A percentile compares a stretch with the other conserved stretches of the same genome.
Conservation (phyloP, 2,329 filamentous ascomycete genomes). For the Exophiala xenobiotica region DNA sequence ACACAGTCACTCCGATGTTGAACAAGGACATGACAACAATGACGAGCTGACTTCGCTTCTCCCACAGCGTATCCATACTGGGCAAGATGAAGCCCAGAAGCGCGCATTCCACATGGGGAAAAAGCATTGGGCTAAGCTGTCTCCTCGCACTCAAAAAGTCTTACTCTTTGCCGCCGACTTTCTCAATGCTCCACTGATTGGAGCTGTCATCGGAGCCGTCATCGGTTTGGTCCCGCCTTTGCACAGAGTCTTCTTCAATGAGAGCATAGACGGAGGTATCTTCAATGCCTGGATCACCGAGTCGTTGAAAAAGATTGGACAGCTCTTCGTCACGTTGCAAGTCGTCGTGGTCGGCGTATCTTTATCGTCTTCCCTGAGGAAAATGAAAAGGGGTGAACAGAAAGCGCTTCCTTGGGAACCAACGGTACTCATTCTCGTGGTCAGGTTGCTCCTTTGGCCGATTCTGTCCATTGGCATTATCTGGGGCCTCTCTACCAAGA, state of each 20-base stretch:
- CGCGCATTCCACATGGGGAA: slow-evolving; percentile 31
- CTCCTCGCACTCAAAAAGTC: slow-evolving; percentile 38
- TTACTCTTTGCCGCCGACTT: slow-evolving; percentile 50
- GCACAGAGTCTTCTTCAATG: slow-evolving; percentile 61
- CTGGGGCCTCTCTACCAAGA: slow-evolving; percentile 55
- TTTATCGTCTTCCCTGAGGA: slow-evolving; percentile 54
- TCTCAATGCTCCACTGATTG: slow-evolving; percentile 61
- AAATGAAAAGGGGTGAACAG: slow-evolving; percentile 47
- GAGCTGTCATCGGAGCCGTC: slow-evolving; percentile 57
- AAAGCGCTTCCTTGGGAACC: slow-evolving; percentile 48
- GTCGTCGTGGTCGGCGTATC: slow-evolving; percentile 67
- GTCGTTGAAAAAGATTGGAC: slow-evolving; percentile 60
- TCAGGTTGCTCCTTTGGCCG: slow-evolving; percentile 61
- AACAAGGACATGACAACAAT: slow-evolving; percentile 23
- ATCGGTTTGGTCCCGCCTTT: slow-evolving; percentile 60
- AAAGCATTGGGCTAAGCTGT: slow-evolving; percentile 38
- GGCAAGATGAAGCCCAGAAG: slow-evolving; percentile 8
- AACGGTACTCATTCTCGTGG: slow-evolving; percentile 46
- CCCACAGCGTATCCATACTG: slow-evolving; percentile 35
- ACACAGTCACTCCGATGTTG: slow-evolving; percentile 7
- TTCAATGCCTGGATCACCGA: slow-evolving; percentile 66
- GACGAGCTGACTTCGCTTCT: slow-evolving; percentile 55
- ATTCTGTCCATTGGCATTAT: slow-evolving; percentile 54
- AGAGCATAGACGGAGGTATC: slow-evolving; percentile 58
- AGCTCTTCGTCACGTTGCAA: slow-evolving; percentile 63